Base-by-base conservation (phyloP, 1,139 yeast genomes). In the Blastobotrys arbuscula region DNA sequence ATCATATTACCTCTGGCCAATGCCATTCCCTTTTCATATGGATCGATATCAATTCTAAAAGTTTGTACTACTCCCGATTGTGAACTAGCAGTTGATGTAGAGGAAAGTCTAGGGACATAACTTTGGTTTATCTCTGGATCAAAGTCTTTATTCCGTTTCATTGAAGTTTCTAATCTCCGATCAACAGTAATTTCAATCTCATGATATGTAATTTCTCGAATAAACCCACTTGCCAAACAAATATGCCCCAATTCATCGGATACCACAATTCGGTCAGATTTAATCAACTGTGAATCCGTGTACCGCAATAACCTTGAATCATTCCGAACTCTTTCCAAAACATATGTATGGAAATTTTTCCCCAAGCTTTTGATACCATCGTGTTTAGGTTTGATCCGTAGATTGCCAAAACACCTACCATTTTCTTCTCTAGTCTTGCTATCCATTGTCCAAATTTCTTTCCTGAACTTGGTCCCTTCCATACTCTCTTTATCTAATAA, bases 221-320 rank as follows among this genome's bases (percentile, higher is more conserved):
- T 72, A 44, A 65, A 66, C 0, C 95, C 96, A 50, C 73, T 73
- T 1, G 89, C 79, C 26, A 89, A 61, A 0, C 88, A 85, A 64
- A 82, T 82, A 63, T 84, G 89, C 0, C 96, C 96, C 0, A 66
- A 57, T 58, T 86, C 95, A 62, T 87, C 96, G 59, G 96, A 87
- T 1, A 89, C 70, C 20, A 84, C 73, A 1, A 90, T 76, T 8
- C 60, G 63, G 31, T 69, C 72, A 13, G 67, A 67, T 7, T 53
- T 44, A 12, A 45, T 43, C 34, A 67, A 44, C 35, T 55, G 59
- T 23, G 63, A 54, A 5, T 59, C 60, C 10, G 50, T 41, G 35
- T 48, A 53, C 30, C 28, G 45, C 44, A 54, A 44, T 44, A 46
- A 45, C 33, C 51, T 53, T 10, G 6, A 7, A 21, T 43, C 37